Conservation (phyloP, 2,329 filamentous ascomycete species). For the Fusarium siculi region DNA sequence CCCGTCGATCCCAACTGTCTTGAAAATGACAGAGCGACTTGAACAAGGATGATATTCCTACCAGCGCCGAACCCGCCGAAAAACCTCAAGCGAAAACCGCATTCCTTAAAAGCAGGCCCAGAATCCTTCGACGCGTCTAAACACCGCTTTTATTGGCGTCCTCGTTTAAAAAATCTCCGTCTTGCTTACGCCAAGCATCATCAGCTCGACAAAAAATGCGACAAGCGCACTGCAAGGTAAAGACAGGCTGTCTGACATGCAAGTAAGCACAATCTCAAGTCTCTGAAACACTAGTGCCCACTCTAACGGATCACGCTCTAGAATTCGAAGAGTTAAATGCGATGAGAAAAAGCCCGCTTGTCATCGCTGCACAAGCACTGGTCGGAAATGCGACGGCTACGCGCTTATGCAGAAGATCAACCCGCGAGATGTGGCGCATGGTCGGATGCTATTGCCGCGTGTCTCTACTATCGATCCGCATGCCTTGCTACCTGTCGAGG, state of each 20-base stretch:
- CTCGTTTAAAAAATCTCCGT: not conserved
- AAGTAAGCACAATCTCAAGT: not conserved
- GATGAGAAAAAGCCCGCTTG: slow-evolving; percentile 2
- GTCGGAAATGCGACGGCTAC: slow-evolving; percentile 7
- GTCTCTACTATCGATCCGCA: not conserved
- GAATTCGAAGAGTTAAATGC: slow-evolving; percentile 1
- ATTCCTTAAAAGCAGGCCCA: not conserved
- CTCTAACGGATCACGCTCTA: not conserved
- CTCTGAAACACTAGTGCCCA: not conserved
- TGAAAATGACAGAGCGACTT: not conserved
- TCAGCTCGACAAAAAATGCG: too few relatives aligned
- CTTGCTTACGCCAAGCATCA: not conserved
- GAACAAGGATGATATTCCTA: not conserved
- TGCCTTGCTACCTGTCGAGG: fast-evolving
- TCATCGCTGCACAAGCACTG: slow-evolving; percentile 5
- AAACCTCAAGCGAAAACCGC: not conserved
- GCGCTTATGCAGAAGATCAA: not conserved
- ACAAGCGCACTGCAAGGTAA: not conserved
- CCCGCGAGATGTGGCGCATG: not conserved
- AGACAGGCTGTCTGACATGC: not conserved
- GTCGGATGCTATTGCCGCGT: not conserved
- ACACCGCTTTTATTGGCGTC: not conserved
- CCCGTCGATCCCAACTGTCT: not conserved
- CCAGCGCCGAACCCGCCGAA: not conserved
- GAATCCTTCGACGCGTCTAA: not conserved